Base-by-base conservation (phyloP, 768 basidiomycete genomes). In the Candolleomyces aberdarensis region DNA sequence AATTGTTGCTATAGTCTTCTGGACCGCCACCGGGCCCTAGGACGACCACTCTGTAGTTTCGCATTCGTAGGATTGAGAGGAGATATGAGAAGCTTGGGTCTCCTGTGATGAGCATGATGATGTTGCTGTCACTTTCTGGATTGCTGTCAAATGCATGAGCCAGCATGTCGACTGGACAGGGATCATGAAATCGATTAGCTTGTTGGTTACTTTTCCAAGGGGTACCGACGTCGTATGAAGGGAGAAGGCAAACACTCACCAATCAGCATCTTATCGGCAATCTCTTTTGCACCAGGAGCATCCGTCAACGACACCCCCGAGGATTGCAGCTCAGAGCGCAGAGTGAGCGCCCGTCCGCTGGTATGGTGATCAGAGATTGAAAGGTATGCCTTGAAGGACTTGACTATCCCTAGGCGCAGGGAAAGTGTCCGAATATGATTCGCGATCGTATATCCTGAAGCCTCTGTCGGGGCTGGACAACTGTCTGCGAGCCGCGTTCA, bases 81-180 rank as follows among this genome's bases (percentile, higher is more conserved):
- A 76, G 77, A 66, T 80, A 83, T 0, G 77, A 72, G 56, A 79
- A 78, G 61, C 79, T 78, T 13, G 75, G 67, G 65, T 83, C 80
- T 0, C 76, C 76, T 7, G 81, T 74, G 50, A 84, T 81, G 19
- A 61, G 56, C 14, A 85, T 68, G 40, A 84, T 59, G 36, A 83
- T 72, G 26, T 79, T 81, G 59, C 75, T 78, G 64, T 84, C 83
- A 51, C 80, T 71, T 11, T 36, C 8, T 36, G 36, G 11, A 36
- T 36, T 36, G 36, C 36, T 36, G 36, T 36, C 36, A 11, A 36
- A 36, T 36, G 36, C 36, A 36, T 11, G 36, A 36, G 36, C 6
- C 8, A 36, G 36, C 36, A 36, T 8, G 11, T 36, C 36, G 11
- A 69, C 70, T 72, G n/a, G 3, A 26, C 26, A 26, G 26, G 26